Evolutionary conservation across 129 eudicot genomes (phyloP), one percentile per base, ranked within the genome.

Genomic region (Glebionis coronaria): DNA sequence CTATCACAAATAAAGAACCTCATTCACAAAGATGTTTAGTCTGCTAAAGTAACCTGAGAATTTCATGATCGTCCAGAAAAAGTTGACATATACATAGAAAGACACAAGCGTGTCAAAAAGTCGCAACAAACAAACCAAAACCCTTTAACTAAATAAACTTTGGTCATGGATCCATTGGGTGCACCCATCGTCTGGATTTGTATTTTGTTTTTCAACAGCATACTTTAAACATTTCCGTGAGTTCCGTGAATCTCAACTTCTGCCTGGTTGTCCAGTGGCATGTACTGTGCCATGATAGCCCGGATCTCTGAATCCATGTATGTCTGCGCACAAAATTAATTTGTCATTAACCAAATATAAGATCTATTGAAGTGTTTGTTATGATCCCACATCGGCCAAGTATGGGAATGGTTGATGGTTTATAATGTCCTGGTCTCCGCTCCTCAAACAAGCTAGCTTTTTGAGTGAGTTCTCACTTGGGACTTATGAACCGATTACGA

Each of bases 231-330:
- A 14, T 77, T 74, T 46, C 86, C 94, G 35, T 80, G 90, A 9
- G 76, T 45, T 61, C 60, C 60, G 49, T 92, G 96, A 69, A 44
- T 69, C 40, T 87, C 80, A 53, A 83, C 82, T 74, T 93, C 98
- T 4, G 82, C 90, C 59, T 93, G 96, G 83, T 82, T 88, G 82
- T 93, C 98, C 84, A 93, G 73, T 2, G 98, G 98, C 97, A 93
- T 88, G 79, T 92, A 92, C 66, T 92, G 98, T 28, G 98, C 96
- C 98, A 92, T 92, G 76, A 92, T 92, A 14, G 98, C 98, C 29
- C 98, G 80, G 71, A 93, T 93, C 88, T 93, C 98, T 0, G 98
- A 90, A 61, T 90, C 97, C 97, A 90, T 90, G 81, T 90, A 90
- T 42, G 86, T 83, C 97, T 90, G 86, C 84, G 68, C 52, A 70